Percentiles rank a stretch among this genome's conserved stretches.
Evolutionary conservation across 345 rosid species (phyloP).

Genomic region (Eucalyptus sp.): DNA sequence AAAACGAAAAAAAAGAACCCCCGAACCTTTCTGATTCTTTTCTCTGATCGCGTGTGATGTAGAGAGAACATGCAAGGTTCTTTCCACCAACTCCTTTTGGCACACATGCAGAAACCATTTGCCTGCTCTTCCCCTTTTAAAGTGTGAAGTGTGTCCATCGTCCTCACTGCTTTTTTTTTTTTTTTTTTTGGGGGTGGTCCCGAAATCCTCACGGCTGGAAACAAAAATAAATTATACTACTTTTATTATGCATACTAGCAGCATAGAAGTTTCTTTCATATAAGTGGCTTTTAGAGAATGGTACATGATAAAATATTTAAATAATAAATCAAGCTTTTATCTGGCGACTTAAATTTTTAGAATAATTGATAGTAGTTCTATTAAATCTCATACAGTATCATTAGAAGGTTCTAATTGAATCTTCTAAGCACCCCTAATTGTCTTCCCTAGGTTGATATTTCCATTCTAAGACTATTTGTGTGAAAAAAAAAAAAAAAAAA

Average conservation of each 20-base stretch:
- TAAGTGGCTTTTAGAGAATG: not conserved
- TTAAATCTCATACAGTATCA: too few species aligned
- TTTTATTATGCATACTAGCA: not conserved
- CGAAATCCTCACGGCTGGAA: not conserved
- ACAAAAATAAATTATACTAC: not conserved
- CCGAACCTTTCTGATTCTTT: not conserved
- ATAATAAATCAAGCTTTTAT: too few species aligned
- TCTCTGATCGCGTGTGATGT: not conserved
- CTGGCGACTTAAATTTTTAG: too few species aligned
- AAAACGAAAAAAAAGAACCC: not conserved
- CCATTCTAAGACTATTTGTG: not conserved
- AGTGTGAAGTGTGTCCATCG: not conserved
- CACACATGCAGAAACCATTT: not conserved
- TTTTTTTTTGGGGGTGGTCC: too few species aligned
- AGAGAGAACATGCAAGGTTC: not conserved
- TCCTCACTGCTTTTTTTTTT: not conserved
- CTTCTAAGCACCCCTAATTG: not conserved
- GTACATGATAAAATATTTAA: not conserved
- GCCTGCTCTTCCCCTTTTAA: not conserved
- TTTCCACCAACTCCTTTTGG: not conserved
- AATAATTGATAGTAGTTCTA: too few species aligned
- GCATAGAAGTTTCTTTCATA: not conserved
- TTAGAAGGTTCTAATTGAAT: too few species aligned
- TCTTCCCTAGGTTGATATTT: not conserved
- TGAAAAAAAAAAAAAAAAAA: not conserved